Evolutionary conservation across 164 flowering plant species (phyloP).

Genomic region (Vitis amurensis): DNA sequence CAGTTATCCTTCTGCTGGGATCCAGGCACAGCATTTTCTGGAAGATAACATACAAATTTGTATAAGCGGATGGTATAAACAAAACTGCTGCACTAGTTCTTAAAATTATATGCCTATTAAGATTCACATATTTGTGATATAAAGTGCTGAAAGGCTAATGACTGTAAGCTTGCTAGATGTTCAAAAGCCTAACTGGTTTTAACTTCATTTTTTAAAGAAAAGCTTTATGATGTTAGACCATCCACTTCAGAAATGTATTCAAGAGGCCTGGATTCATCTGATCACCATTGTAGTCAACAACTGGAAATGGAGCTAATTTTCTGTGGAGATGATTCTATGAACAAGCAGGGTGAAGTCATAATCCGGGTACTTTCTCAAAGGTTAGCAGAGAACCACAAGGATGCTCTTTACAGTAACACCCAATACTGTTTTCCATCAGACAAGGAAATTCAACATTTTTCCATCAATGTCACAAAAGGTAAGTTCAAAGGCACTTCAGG

Average conservation of each 20-base stretch:
- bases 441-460: too few species aligned
- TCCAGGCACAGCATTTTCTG: slow-evolving; percentile 97
- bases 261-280: background rate
- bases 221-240: too few species aligned
- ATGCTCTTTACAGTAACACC: too few species aligned
- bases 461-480: too few species aligned
- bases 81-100: background rate
- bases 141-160: too few species aligned
- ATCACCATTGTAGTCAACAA: background rate
- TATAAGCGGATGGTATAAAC: too few species aligned
- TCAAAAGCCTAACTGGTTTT: too few species aligned
- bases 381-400: background rate
- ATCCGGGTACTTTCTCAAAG: background rate
- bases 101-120: background rate
- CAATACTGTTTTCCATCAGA: too few species aligned
- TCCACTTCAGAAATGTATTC: too few species aligned
- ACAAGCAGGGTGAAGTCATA: background rate
- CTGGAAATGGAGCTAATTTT: background rate
- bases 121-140: background rate
- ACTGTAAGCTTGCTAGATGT: too few species aligned
- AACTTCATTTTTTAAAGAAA: too few species aligned
- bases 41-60: background rate
- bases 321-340: background rate
- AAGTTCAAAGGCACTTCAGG: too few species aligned
- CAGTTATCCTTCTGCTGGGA: slow-evolving; percentile 88